These are phyloP conservation scores for Mycena kentingensis DNA, from an alignment of 768 basidiomycete genomes.

Conservation along the genomic window DNA sequence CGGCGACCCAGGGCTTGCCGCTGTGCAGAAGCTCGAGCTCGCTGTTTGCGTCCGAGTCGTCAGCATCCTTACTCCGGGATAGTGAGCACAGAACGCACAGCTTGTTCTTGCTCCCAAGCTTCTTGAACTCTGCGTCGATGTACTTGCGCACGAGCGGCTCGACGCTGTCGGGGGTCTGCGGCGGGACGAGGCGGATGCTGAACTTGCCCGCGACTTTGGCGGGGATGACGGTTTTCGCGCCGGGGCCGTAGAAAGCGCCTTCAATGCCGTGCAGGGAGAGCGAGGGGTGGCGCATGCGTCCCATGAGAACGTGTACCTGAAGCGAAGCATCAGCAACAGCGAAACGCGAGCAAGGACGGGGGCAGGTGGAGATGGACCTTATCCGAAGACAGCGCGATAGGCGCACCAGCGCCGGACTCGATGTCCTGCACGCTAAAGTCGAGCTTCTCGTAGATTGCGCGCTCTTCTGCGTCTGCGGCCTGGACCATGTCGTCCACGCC, in stretches of 20 bases:
- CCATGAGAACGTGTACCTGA: slow-evolving; percentile 74
- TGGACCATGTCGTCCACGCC: slow-evolving; percentile 70
- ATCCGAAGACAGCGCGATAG: slow-evolving; percentile 73
- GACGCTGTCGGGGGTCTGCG: slow-evolving; percentile 78
- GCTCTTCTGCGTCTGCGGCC: slow-evolving; percentile 11
- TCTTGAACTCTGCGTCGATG: slow-evolving; percentile 78
- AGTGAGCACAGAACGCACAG: slow-evolving; percentile 34
- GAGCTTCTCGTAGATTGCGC: slow-evolving; percentile 66
- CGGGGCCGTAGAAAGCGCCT: slow-evolving; percentile 85
- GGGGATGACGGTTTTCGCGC: slow-evolving; percentile 93
- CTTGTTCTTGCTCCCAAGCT: slow-evolving; percentile 83
- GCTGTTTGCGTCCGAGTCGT: slow-evolving; percentile 1
- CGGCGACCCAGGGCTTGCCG: slow-evolving; percentile 89
- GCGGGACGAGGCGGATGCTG: slow-evolving; percentile 88
- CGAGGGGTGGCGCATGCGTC: slow-evolving; percentile 87
- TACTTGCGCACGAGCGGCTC: slow-evolving; percentile 71
- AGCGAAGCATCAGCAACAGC: neutral
- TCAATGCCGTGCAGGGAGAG: slow-evolving; percentile 95
- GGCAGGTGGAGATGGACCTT: slow-evolving; percentile 39
- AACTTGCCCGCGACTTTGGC: slow-evolving; percentile 89
- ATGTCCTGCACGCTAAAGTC: slow-evolving; percentile 76
- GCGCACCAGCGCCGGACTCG: slow-evolving; percentile 72
- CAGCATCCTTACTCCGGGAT: neutral
- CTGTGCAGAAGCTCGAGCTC: slow-evolving; percentile 71
- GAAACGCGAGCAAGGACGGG: neutral